A percentile compares a stretch with the other conserved stretches of the same genome.
phyloP scores from a whole-genome alignment of 768 basidiomycete genomes.

The Amanita molliuscula region DNA sequence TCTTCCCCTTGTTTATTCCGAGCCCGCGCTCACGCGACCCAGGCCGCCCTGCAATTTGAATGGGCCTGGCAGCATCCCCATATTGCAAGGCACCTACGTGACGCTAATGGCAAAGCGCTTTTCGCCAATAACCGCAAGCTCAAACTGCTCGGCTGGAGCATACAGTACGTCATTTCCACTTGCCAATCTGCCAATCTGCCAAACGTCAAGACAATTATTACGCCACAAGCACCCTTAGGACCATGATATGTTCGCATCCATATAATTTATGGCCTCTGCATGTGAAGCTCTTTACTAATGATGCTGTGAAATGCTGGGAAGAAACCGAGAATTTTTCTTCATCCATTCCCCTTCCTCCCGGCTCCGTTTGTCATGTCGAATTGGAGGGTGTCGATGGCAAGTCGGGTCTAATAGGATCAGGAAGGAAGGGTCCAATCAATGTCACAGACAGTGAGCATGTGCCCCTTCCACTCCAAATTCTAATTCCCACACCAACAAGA shows the following conservation, averaged over 20 bases:
- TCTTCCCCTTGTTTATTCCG: background rate
- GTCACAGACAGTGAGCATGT: constrained; percentile 42
- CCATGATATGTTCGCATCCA: constrained; percentile 56
- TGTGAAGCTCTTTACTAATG: constrained; percentile 62
- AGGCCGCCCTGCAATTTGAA: constrained; percentile 72
- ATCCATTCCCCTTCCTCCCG: constrained; percentile 31
- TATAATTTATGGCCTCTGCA: constrained; percentile 68
- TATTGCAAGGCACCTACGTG: constrained; percentile 53
- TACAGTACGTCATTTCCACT: constrained; percentile 27
- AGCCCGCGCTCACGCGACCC: constrained; percentile 5
- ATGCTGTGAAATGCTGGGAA: constrained; percentile 48
- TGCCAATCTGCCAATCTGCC: constrained; percentile 3
- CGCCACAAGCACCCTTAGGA: constrained; percentile 40
- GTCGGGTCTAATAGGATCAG: constrained; percentile 41
- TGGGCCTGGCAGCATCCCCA: constrained; percentile 84
- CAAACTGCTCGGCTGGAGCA: constrained; percentile 31
- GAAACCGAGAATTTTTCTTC: constrained; percentile 15
- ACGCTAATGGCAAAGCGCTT: constrained; percentile 26
- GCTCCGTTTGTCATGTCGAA: constrained; percentile 42
- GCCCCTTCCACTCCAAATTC: background rate
- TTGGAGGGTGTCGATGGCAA: constrained; percentile 66
- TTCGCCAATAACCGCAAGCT: constrained; percentile 21
- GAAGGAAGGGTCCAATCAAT: constrained; percentile 43
- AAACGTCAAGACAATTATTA: background rate
- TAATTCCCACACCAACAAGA: constrained; percentile 18